Evolutionary conservation across 345 rosid species (phyloP).

Genomic region (Syzygium grande): DNA sequence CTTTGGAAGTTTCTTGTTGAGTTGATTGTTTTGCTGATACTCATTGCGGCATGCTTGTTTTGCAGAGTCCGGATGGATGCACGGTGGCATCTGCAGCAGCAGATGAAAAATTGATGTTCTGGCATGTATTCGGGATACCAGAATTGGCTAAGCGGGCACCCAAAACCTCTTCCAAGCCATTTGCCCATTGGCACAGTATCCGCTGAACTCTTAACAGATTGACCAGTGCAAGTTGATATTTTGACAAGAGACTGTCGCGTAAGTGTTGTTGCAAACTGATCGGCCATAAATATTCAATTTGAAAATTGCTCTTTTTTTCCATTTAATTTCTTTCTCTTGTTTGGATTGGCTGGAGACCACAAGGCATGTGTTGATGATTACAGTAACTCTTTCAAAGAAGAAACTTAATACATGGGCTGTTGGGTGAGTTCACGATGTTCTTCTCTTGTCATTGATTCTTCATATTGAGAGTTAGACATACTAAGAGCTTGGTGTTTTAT

Average conservation of each 20-base stretch:
- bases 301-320: background rate
- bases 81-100: conserved; percentile 34
- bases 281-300: background rate
- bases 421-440: conserved; percentile 46
- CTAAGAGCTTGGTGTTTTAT: background rate
- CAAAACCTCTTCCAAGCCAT: conserved; percentile 18
- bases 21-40: background rate
- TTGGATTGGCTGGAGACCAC: conserved; percentile 74
- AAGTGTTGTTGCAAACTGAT: conserved; percentile 13
- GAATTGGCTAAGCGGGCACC: conserved; percentile 19
- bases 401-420: conserved; percentile 56
- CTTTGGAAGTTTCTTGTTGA: background rate
- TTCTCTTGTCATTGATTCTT: background rate
- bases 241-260: conserved; percentile 33
- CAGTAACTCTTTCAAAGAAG: conserved; percentile 61
- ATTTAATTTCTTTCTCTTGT: background rate
- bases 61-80: conserved; percentile 40
- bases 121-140: conserved; percentile 34
- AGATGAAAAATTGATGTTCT: conserved; percentile 32
- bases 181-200: conserved; percentile 3
- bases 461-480: background rate
- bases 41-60: background rate
- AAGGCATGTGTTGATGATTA: conserved; percentile 93
- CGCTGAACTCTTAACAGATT: background rate
- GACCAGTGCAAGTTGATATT: background rate